These are phyloP conservation scores for Pestalotiopsis sp. DNA, from an alignment of 2,329 filamentous ascomycete genomes.

Conservation along the genomic window DNA sequence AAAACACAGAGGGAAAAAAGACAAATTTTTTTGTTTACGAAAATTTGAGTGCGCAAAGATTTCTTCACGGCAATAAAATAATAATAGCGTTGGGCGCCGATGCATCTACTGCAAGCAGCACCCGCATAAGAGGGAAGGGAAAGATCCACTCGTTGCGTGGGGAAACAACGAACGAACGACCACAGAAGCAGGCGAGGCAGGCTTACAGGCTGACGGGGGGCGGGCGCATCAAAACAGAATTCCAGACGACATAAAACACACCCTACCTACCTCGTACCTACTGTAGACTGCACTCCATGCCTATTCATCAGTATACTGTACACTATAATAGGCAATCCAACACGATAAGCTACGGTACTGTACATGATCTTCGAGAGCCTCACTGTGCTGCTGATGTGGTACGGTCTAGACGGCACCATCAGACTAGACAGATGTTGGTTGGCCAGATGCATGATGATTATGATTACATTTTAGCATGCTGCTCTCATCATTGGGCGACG, in stretches of 20 bases:
- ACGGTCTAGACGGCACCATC: background rate
- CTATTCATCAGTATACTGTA: too few species aligned
- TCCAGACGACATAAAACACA: background rate
- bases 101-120: constrained; percentile 1
- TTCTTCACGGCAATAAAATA: background rate
- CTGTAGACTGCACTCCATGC: background rate
- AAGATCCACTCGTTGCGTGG: constrained; percentile 7
- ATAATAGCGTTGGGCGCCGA: constrained; percentile 12
- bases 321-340: too few species aligned
- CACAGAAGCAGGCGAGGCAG: background rate
- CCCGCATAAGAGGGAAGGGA: background rate
- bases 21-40: background rate
- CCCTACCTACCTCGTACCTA: background rate
- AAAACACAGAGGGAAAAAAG: background rate
- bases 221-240: background rate
- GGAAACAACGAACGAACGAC: background rate
- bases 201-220: background rate
- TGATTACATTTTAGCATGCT: background rate
- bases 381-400: background rate
- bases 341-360: background rate
- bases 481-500: background rate
- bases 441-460: background rate
- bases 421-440: background rate
- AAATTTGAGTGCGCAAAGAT: constrained; percentile 9
- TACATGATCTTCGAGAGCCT: background rate